Evolutionary conservation across 805 yeast genomes (phyloP).

Genomic region (Candida verbasci): DNA sequence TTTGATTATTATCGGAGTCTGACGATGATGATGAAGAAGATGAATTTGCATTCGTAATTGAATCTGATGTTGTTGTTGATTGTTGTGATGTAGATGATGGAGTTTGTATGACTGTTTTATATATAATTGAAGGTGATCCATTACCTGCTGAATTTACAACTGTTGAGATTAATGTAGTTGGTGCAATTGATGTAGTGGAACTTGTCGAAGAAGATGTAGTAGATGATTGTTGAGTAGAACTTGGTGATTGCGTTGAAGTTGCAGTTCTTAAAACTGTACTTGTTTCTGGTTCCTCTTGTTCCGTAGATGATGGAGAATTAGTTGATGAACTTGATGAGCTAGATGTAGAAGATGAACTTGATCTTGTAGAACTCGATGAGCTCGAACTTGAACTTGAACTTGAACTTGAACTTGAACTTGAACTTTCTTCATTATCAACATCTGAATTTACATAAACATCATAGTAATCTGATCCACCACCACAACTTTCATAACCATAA

Average conservation of each 20-base stretch:
- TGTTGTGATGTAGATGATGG: constrained; percentile 3
- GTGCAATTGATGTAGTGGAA: constrained; percentile 6
- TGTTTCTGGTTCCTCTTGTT: constrained; percentile 2
- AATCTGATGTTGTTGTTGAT: constrained; percentile 12
- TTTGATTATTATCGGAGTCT: constrained; percentile 2
- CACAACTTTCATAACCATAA: constrained; percentile 33
- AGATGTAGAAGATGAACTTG: constrained; percentile 10
- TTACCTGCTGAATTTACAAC: constrained; percentile 9
- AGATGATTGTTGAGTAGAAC: constrained; percentile 5
- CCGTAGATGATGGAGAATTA: constrained; percentile 7
- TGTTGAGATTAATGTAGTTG: constrained; percentile 18
- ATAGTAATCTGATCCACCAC: constrained; percentile 35
- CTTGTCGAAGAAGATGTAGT: constrained; percentile 12
- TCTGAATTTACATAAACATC: constrained; percentile 24
- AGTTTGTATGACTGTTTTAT: constrained; percentile 8
- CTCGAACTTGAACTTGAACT: neutral
- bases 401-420: constrained; percentile 7
- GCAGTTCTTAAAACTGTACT: constrained; percentile 5
- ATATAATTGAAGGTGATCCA: constrained; percentile 8
- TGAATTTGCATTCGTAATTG: constrained; percentile 12
- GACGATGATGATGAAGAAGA: constrained; percentile 6
- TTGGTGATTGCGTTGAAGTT: constrained; percentile 11
- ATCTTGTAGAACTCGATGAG: constrained; percentile 10
- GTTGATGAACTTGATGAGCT: constrained; percentile 11
- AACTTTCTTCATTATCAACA: constrained; percentile 13